Evolutionary conservation across 2,329 filamentous ascomycete genomes (phyloP), one percentile per base, ranked within the genome.

Genomic region (Colletotrichum neosansevieriae): DNA sequence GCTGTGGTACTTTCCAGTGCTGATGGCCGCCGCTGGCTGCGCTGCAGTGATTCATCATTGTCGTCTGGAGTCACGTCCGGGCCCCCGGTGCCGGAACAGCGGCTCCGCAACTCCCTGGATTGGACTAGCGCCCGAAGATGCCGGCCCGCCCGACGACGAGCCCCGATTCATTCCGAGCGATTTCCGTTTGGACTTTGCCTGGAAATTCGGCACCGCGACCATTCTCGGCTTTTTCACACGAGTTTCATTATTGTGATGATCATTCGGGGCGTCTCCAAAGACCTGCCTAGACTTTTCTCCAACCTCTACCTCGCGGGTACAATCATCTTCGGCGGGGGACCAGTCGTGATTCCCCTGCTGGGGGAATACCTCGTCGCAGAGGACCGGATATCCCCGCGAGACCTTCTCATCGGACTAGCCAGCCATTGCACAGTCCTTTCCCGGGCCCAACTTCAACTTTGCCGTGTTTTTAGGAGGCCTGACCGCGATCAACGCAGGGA

Each of bases 251-350:
- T 78, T 1, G 74, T 89, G 21, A 84, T 91, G 74, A 78, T 85
- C 21, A 71, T 82, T 2, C 79, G 80, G 44, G 81, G 72, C 79
- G 82, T 72, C 73, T 79, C 75, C 69, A 65, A 76, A 2, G 60
- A 73, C 36, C 79, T 77, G 0, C 79, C 85, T 0, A 79, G 84
- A 61, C 82, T 92, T 21, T 91, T 92, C 75, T 82, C 88, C 7
- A 92, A 90, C 76, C 86, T 92, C 79, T 91, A 89, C 73, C 85
- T 92, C 1, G 89, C 90, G 0, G 89, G 89, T 0, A 92, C 89
- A 0, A 83, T 88, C 54, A 87, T 86, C 71, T 85, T 87, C 58
- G 86, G 86, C 29, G 86, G 86, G 19, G 86, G 86, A 0, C 86
- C 86, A 0, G 86, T 88, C 10, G 87, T 89, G 0, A 87, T 89